Base-by-base conservation (phyloP, 176 grass and related monocot genomes). In the Bothriochloa decipiens region DNA sequence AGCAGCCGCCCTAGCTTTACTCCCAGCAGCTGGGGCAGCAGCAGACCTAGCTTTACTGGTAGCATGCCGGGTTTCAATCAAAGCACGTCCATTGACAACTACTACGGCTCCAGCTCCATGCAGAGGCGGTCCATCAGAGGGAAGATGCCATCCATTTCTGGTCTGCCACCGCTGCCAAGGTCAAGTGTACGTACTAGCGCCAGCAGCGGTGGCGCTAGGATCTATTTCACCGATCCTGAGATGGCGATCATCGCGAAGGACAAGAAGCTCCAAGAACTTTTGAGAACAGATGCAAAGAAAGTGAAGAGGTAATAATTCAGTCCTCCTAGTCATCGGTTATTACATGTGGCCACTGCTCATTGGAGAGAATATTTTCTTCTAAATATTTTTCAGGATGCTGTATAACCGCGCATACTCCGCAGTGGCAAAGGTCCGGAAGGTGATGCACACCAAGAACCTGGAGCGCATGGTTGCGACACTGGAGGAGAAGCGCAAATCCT, bases 171-270 rank as follows among this genome's bases (percentile, higher is more conserved):
- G 8, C 66, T 9, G 14, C 66, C 35, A 39, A 40, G 7, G 33
- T 0, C 6, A 39, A 0, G 18, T 15, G 40, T 42, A 40, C 11
- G 26, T 68, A 7, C 32, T 68, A 10, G 17, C 7, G 2, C 8
- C 3, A 23, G 43, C 14, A 2, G 1, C 4, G 0, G 22, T 11
- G 22, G 25, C 26, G 4, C 1, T 0, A 8, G 5, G 4, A 0
- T 55, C 9, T 3, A 3, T 2, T 75, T 75, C 73, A 75, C 49
- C 1, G 28, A 75, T 13, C 4, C 1, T 18, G 73, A 75, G 28
- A 36, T 8, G 49, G 73, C 29, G 10, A n/a, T n/a, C 16, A 55
- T 75, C 9, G 6, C 0, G 1, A 75, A 57, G 46, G 49, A 75
- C 0, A 55, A 75, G 28, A 35, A 36, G 4, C 18, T 75, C 2